phyloP scores from a whole-genome alignment of 306 rosid genomes.

The Mimosa bimucronata region DNA sequence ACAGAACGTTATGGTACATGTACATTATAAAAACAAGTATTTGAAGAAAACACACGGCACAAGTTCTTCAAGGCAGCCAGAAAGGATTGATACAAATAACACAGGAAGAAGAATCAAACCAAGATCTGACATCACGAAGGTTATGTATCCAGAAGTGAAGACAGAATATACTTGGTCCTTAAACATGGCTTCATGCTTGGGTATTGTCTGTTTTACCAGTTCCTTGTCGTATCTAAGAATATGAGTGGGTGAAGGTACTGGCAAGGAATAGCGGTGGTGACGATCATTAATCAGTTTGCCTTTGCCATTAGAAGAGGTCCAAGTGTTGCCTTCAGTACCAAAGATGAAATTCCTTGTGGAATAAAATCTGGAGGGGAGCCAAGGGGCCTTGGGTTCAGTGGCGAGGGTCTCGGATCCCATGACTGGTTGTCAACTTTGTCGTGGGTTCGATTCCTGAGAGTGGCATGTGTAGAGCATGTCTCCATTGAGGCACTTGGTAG shows the following conservation, averaged over 20 bases:
- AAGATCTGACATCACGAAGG: slow-evolving; percentile 21
- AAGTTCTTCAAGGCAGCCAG: neutral
- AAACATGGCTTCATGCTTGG: slow-evolving; percentile 66
- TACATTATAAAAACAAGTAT: neutral
- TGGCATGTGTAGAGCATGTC: no score
- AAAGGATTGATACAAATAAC: neutral
- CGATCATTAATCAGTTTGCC: slow-evolving; percentile 8
- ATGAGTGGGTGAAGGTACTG: slow-evolving; percentile 37
- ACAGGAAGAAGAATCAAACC: neutral
- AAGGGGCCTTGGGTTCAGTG: no score
- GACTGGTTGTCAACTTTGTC: no score
- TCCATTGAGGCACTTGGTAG: no score
- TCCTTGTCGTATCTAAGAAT: slow-evolving; percentile 49
- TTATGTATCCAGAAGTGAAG: neutral
- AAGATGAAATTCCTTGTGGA: slow-evolving; percentile 37
- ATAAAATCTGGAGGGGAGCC: slow-evolving; percentile 31
- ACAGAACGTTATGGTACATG: neutral
- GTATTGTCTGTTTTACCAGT: slow-evolving; percentile 62
- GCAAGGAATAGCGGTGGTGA: slow-evolving; percentile 27
- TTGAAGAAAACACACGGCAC: neutral
- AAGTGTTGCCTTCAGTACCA: slow-evolving; percentile 48
- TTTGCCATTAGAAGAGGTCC: slow-evolving; percentile 45
- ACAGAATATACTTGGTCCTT: slow-evolving; percentile 64
- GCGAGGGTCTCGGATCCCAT: no score
- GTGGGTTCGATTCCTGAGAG: no score